A percentile compares a stretch with the other conserved stretches of the same genome.
Evolutionary conservation across 2,329 filamentous ascomycete species (phyloP).

Genomic region (Penicillium sp.): DNA sequence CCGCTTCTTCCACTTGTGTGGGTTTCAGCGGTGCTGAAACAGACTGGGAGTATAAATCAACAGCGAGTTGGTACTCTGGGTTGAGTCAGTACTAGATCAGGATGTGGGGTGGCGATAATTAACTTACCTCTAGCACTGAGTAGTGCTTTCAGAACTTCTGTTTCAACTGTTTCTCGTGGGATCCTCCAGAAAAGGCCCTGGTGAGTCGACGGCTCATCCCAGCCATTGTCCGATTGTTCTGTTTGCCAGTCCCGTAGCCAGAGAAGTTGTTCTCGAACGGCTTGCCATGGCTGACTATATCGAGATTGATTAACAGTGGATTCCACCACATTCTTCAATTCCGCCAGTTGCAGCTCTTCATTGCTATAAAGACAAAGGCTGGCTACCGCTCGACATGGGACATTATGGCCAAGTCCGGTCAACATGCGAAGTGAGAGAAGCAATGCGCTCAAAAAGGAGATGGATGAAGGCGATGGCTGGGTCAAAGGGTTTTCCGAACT

Average conservation of each 20-base stretch:
- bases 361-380: slow-evolving; percentile 59
- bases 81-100: slow-evolving; percentile 17
- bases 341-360: slow-evolving; percentile 56
- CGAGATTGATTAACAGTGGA: slow-evolving; percentile 48
- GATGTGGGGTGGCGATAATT: background rate
- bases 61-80: slow-evolving; percentile 47
- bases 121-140: slow-evolving; percentile 50
- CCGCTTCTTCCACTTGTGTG: slow-evolving; percentile 55
- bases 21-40: slow-evolving; percentile 42
- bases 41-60: slow-evolving; percentile 45
- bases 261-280: slow-evolving; percentile 55
- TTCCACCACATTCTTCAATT: slow-evolving; percentile 59
- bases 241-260: slow-evolving; percentile 66
- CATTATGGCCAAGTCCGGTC: slow-evolving; percentile 42
- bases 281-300: slow-evolving; percentile 54
- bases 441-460: slow-evolving; percentile 47
- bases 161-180: slow-evolving; percentile 55
- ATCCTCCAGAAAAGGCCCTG: slow-evolving; percentile 56
- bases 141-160: slow-evolving; percentile 61
- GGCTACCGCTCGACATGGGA: slow-evolving; percentile 42
- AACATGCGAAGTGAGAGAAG: slow-evolving; percentile 47
- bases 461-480: slow-evolving; percentile 40
- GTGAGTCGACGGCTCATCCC: slow-evolving; percentile 38
- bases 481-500: slow-evolving; percentile 47
- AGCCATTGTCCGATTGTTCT: slow-evolving; percentile 20